Evolutionary conservation across 2,329 filamentous ascomycete species (phyloP).

Genomic region (Colletotrichum magnum): DNA sequence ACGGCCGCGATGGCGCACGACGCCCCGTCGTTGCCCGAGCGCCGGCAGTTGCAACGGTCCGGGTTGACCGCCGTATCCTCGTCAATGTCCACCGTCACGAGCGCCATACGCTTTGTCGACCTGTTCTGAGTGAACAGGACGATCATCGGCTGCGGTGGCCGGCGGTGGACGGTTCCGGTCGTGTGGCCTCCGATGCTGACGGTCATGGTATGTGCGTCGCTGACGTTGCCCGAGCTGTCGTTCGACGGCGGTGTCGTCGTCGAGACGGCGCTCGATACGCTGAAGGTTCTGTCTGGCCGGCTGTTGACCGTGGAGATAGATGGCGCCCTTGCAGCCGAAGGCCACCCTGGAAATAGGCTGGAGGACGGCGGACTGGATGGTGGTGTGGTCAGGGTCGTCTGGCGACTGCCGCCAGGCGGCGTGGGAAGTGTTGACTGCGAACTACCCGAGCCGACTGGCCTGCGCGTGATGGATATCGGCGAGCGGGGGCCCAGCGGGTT

Average conservation of each 20-base stretch:
- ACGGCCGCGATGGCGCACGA: conserved; percentile 39
- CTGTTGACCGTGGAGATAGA: conserved; percentile 38
- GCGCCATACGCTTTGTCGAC: conserved; percentile 43
- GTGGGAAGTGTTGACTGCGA: conserved; percentile 4
- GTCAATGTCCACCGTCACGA: conserved; percentile 51
- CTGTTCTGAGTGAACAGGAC: conserved; percentile 50
- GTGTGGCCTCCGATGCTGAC: conserved; percentile 43
- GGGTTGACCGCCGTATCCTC: conserved; percentile 51
- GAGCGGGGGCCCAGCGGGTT: conserved; percentile 3
- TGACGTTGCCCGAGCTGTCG: conserved; percentile 35
- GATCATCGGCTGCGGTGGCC: conserved; percentile 51
- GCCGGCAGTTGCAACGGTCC: conserved; percentile 52
- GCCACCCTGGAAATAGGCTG: conserved; percentile 9
- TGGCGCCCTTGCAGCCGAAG: conserved; percentile 15
- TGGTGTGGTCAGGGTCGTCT: background rate
- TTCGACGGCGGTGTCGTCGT: conserved; percentile 33
- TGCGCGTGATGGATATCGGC: conserved; percentile 36
- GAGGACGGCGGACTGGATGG: conserved; percentile 21
- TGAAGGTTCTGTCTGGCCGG: conserved; percentile 38
- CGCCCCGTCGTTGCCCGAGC: conserved; percentile 45
- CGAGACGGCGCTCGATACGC: conserved; percentile 38
- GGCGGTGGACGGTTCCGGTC: conserved; percentile 49
- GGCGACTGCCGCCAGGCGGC: conserved; percentile 13
- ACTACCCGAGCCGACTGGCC: conserved; percentile 32
- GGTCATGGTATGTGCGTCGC: conserved; percentile 39